Evolutionary conservation across 1,139 yeast species (phyloP).

Genomic region (Sugiyamaella novakii): DNA sequence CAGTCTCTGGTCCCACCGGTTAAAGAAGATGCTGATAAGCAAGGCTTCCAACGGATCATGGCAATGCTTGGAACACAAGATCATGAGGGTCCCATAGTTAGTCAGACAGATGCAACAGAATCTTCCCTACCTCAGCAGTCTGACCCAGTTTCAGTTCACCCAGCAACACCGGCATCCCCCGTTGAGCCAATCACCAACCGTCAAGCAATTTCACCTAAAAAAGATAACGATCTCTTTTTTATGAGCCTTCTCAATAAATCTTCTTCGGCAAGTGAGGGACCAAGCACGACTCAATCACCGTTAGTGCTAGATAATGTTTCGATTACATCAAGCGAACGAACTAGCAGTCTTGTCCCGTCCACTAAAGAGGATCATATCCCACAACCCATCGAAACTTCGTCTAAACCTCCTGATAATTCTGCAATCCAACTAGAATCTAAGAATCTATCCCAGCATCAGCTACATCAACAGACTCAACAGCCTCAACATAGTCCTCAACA

Average conservation of each 20-base stretch:
- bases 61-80: slow-evolving; percentile 36
- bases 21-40: slow-evolving; percentile 36
- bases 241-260: slow-evolving; percentile 36
- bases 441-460: slow-evolving; percentile 10
- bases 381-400: neutral
- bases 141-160: too few species aligned
- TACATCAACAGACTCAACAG: slow-evolving; percentile 18
- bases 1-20: slow-evolving; percentile 8
- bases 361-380: neutral
- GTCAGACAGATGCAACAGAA: neutral
- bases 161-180: slow-evolving; percentile 10
- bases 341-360: neutral
- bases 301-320: neutral
- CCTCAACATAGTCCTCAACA: slow-evolving; percentile 13
- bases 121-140: neutral
- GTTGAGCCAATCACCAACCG: neutral
- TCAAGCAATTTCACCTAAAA: slow-evolving; percentile 2
- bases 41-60: slow-evolving; percentile 42
- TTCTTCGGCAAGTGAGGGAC: slow-evolving; percentile 10
- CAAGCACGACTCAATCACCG: slow-evolving; percentile 15
- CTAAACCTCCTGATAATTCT: slow-evolving; percentile 1
- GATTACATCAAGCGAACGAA: neutral
- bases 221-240: slow-evolving; percentile 37
- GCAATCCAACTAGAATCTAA: slow-evolving; percentile 3
- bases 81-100: neutral